Percentiles rank a stretch among this genome's conserved stretches.
Evolutionary conservation across 2,329 filamentous ascomycete species (phyloP).

Genomic region (Ceratocystis eucalypticola): DNA sequence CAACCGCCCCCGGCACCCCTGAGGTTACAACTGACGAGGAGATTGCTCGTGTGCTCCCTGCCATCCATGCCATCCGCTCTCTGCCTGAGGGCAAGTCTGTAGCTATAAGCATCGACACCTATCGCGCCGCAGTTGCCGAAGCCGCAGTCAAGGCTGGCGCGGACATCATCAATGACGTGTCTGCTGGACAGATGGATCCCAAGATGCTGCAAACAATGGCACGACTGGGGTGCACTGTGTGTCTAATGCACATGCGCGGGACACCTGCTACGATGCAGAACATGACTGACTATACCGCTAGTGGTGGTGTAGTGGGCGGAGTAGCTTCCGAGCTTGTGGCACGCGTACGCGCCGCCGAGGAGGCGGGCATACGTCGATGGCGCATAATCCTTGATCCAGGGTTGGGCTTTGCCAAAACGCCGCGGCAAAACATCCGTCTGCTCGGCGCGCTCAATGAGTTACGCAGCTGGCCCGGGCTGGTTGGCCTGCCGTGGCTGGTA

Average conservation of each 20-base stretch:
- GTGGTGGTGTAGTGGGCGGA: slow-evolving; percentile 49
- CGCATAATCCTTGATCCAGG: slow-evolving; percentile 90
- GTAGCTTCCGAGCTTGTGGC: slow-evolving; percentile 54
- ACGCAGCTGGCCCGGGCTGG: slow-evolving; percentile 48
- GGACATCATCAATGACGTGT: slow-evolving; percentile 91
- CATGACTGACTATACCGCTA: slow-evolving; percentile 53
- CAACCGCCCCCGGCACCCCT: slow-evolving; percentile 63
- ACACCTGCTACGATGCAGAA: slow-evolving; percentile 68
- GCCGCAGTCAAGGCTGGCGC: slow-evolving; percentile 65
- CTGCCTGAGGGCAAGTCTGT: slow-evolving; percentile 48
- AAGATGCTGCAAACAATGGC: slow-evolving; percentile 75
- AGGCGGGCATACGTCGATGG: slow-evolving; percentile 77
- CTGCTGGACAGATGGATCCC: slow-evolving; percentile 63
- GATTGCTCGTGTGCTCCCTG: slow-evolving; percentile 61
- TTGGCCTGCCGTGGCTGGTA: slow-evolving; percentile 72
- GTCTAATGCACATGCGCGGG: slow-evolving; percentile 88
- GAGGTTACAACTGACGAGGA: slow-evolving; percentile 64
- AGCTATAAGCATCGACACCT: slow-evolving; percentile 86
- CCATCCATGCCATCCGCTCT: slow-evolving; percentile 58
- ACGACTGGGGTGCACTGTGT: slow-evolving; percentile 61
- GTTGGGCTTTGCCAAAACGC: slow-evolving; percentile 81
- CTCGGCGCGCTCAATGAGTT: slow-evolving; percentile 54
- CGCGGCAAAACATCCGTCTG: slow-evolving; percentile 67
- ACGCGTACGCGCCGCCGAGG: slow-evolving; percentile 61
- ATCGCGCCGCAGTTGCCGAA: slow-evolving; percentile 69